Base-by-base conservation (phyloP, 2,329 filamentous ascomycete species). In the Hypomyces rosellus region DNA sequence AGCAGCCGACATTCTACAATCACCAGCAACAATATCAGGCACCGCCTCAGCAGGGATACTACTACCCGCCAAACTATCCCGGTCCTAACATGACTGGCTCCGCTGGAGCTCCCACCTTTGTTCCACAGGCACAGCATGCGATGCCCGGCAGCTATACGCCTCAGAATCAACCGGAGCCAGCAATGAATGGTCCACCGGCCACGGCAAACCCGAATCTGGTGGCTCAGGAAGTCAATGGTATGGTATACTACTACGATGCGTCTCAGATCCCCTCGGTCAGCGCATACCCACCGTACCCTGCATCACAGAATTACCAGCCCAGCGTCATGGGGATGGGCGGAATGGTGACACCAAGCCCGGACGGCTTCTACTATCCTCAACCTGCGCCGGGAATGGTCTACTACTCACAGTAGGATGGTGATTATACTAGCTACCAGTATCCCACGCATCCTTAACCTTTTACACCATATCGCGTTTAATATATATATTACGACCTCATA, bases 181-280 rank as follows among this genome's bases (percentile, higher is more conserved):
- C 71, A 44, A 57, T 62, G 25, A 57, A 57, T 34, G 57, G 55
- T n/a, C 61, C 61, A 39, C 52, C 55, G 11, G 51, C 62, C 5
- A 47, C 59, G n/a, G 41, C 58, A 30, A 61, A 63, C 30, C 61
- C 73, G 15, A 79, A 74, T 55, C 66, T 82, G 39, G 79, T 86
- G 44, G 89, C 89, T 0, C 91, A 96, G 66, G 92, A 97, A 71
- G 84, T 85, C 56, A 95, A 96, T 59, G 93, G 93, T 54, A 97
- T 95, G 80, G 90, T 96, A 1, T 97, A 95, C 68, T 99, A 96
- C 65, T 91, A 90, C 61, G 88, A 95, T 63, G 78, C 88, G 7
- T 78, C 84, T n/a, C 85, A 90, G 63, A 72, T 91, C 44, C 73
- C 81, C 22, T 71, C 78, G 1, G 72, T 80, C 55, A 64, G 71